Conservation (phyloP, 495 filamentous ascomycete genomes). For the Cryomyces antarcticus region DNA sequence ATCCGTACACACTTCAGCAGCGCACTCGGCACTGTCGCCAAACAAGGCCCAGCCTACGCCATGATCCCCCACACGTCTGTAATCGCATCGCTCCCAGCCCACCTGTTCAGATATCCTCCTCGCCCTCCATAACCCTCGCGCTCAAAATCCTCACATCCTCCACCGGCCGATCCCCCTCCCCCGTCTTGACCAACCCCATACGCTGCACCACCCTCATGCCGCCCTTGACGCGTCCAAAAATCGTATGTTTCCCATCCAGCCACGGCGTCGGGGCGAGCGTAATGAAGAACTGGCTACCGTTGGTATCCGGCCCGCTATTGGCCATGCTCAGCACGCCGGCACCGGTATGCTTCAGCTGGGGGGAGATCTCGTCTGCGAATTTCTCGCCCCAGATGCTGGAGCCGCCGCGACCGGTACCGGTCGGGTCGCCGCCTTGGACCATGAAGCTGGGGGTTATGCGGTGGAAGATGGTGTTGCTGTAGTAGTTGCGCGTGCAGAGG, state of each 20-base stretch:
- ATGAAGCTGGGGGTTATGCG: constrained; percentile 93
- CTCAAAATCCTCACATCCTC: constrained; percentile 68
- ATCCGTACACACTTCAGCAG: too few relatives aligned
- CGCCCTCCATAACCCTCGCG: constrained; percentile 40
- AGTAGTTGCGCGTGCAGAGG: constrained; percentile 66
- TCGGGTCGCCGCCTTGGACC: constrained; percentile 92
- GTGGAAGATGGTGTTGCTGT: constrained; percentile 71
- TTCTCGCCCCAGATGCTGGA: constrained; percentile 80
- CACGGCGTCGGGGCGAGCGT: constrained; percentile 90
- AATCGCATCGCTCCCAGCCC: not conserved
- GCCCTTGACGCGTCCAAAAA: constrained; percentile 79
- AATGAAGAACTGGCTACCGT: constrained; percentile 75
- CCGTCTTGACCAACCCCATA: constrained; percentile 83
- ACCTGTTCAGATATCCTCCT: constrained; percentile 16
- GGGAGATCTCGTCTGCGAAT: constrained; percentile 80
- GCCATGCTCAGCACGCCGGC: constrained; percentile 92
- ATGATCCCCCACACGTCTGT: too few relatives aligned
- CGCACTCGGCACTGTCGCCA: too few relatives aligned
- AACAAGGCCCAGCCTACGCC: too few relatives aligned
- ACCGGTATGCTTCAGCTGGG: constrained; percentile 71
- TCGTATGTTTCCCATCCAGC: constrained; percentile 95
- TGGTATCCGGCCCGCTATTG: constrained; percentile 84
- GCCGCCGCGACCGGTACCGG: constrained; percentile 84
- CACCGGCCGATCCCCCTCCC: constrained; percentile 52
- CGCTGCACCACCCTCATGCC: constrained; percentile 69